Evolutionary conservation across 2,329 filamentous ascomycete species (phyloP), one percentile per base, ranked within the genome.

Genomic region (Septoria petroselini): DNA sequence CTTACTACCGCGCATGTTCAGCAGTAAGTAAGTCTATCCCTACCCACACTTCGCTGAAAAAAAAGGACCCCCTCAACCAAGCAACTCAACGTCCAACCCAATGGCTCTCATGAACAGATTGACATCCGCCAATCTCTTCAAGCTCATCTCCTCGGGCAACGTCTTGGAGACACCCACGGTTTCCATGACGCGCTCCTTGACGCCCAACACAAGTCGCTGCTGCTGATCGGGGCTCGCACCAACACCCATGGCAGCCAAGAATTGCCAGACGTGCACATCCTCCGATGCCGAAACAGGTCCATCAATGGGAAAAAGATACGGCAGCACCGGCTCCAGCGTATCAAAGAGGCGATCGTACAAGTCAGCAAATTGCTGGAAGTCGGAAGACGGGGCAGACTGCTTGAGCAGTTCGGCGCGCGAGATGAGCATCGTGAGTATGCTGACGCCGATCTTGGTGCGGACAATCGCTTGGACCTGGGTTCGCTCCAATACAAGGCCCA

Each of bases 71-170:
- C 15, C 35, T 75, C 72, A 83, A 60, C 79, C 79, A 57, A 85
- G 75, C 61, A 84, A 69, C 58, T 96, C 93, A 42, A 98, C 93
- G 73, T 98, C 93, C 67, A 98, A 78, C n/a, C 93, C 93, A 70
- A 98, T 96, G 48, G 91, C 93, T 65, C 90, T 86, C 91, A 98
- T 96, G 70, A 98, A 98, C 48, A 98, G 74, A 68, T 98, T 98
- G 60, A 98, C 93, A 65, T 95, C 95, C 51, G 86, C 85, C 50
- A 95, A 76, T 52, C 91, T 84, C 66, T 88, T 84, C 53, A 83
- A 83, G 9, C 87, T 84, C 83, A 97, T 88, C 50, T 93, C 86
- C 12, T 84, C 79, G 14, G 93, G 91, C 27, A 98, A 76, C 1
- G 88, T 91, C 77, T 95, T 96, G 63, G 88, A 86, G 44, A 95